Evolutionary conservation across 495 filamentous ascomycete species (phyloP).

Genomic region (Parathielavia appendiculata): DNA sequence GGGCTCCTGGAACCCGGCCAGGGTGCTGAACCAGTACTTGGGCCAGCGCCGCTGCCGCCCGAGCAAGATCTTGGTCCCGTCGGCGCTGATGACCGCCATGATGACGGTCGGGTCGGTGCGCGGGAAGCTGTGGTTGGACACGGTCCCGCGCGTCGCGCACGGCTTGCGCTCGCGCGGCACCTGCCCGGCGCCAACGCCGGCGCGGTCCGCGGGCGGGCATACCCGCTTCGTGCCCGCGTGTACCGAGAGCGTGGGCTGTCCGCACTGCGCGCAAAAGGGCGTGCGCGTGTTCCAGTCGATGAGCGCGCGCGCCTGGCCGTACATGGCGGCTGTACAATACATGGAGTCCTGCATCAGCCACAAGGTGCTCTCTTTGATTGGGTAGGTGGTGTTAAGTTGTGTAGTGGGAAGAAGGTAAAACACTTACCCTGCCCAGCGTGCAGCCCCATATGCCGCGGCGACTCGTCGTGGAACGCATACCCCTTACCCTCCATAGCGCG

Average conservation of each 20-base stretch:
- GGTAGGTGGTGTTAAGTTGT: background rate
- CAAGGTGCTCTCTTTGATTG: too few relatives aligned
- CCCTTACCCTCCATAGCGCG: conserved; percentile 32
- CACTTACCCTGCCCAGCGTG: conserved; percentile 41
- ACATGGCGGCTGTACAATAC: conserved; percentile 72
- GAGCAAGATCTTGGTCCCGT: conserved; percentile 70
- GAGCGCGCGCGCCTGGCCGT: conserved; percentile 84
- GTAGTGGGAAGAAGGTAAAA: background rate
- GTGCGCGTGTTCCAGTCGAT: conserved; percentile 94
- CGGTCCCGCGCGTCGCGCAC: conserved; percentile 69
- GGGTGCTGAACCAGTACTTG: conserved; percentile 75
- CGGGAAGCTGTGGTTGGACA: conserved; percentile 84
- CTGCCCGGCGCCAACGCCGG: conserved; percentile 24
- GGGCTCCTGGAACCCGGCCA: conserved; percentile 93
- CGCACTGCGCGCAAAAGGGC: conserved; percentile 85
- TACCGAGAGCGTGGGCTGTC: conserved; percentile 73
- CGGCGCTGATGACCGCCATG: conserved; percentile 77
- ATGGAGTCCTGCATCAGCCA: too few relatives aligned
- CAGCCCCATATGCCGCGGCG: conserved; percentile 36
- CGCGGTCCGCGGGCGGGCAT: conserved; percentile 74
- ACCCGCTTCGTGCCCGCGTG: conserved; percentile 87
- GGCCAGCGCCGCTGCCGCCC: conserved; percentile 84
- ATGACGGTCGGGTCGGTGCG: conserved; percentile 95
- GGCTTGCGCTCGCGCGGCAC: conserved; percentile 50
- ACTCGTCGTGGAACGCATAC: conserved; percentile 20